Base-by-base conservation (phyloP, 2,329 filamentous ascomycete species). In the Fonsecaea multimorphosa region DNA sequence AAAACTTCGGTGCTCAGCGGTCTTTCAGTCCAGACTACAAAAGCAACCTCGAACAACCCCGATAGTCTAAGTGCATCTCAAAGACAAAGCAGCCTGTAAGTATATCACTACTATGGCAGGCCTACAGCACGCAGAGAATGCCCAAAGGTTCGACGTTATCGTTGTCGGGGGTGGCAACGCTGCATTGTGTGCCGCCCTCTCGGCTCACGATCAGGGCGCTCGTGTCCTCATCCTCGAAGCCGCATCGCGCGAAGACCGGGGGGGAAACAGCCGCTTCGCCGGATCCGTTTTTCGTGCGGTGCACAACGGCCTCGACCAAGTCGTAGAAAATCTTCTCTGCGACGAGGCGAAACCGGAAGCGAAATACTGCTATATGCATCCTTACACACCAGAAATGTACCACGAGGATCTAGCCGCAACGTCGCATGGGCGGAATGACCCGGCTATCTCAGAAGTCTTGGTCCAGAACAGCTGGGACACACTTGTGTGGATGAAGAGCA, bases 121-220 rank as follows among this genome's bases (percentile, higher is more conserved):
- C 29, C 29, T 31, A 31, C 29, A 31, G 8, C 29, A 31, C 29
- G 8, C 29, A 31, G 29, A 31, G 29, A 31, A 31, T 31, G 29
- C 29, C 29, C 29, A 31, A 31, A 55, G n/a, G 16, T 31, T 31
- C 63, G 75, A 77, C 56, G 73, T 75, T 66, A 73, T 90, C 6
- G 81, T 91, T 7, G 78, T 88, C 34, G 88, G 88, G 22, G 81
- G 83, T 57, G 87, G 87, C 57, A 89, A 89, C 71, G 87, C 88
- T 14, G 88, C 87, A 12, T 85, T 89, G 74, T 82, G 79, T 16
- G 83, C 87, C 2, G 87, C 87, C 8, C 78, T 85, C 7, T 83
- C 86, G 0, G 86, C 87, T 2, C 79, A 80, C 0, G 76, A 87
- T 55, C 71, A 78, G 55, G 80, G 82, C 3, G 79, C 79, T 19